A percentile compares a stretch with the other conserved stretches of the same genome.
phyloP scores from a whole-genome alignment of 345 rosid species.

The Toxicodendron radicans region DNA sequence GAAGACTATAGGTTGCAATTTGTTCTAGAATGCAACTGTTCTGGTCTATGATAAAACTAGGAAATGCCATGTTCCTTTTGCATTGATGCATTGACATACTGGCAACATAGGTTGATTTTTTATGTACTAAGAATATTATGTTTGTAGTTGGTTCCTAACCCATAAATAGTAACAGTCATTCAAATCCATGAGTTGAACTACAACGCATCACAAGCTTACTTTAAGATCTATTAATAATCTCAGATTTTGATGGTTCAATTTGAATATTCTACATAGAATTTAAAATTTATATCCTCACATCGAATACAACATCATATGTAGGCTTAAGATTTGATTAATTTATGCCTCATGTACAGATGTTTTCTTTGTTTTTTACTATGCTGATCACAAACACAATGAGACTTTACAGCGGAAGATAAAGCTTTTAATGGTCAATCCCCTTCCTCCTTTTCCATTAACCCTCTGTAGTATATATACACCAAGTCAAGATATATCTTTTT shows the following conservation, averaged over 20 bases:
- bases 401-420: not conserved
- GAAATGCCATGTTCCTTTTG: not conserved
- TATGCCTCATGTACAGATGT: not conserved
- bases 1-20: not conserved
- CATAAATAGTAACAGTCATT: conserved; percentile 1
- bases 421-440: not conserved
- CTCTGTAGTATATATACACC: not conserved
- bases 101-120: not conserved
- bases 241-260: not conserved
- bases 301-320: not conserved
- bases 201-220: not conserved
- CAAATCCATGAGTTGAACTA: not conserved
- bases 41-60: conserved; percentile 4
- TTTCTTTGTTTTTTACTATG: not conserved
- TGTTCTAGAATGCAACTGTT: not conserved
- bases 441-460: not conserved
- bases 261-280: not conserved
- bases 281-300: not conserved
- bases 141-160: not conserved
- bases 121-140: not conserved
- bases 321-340: not conserved
- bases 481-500: not conserved
- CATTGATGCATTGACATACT: not conserved
- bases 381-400: not conserved
- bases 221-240: not conserved